Percentiles rank a stretch among this genome's conserved stretches.
These are phyloP conservation scores for Entamoeba histolytica DNA, from an alignment of 208 protist species.

Conservation along the genomic window DNA sequence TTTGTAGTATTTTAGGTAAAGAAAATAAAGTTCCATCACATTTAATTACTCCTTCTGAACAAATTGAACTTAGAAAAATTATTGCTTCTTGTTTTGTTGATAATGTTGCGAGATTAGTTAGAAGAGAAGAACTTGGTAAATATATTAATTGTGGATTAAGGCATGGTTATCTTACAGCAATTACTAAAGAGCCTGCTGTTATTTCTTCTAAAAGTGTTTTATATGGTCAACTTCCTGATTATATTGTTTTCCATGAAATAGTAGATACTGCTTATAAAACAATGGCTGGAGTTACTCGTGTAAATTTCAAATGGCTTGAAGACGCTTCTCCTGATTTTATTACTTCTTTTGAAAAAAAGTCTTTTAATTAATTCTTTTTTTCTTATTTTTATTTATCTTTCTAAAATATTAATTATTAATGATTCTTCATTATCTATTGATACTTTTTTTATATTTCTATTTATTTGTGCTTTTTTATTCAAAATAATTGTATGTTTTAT, in stretches of 20 bases:
- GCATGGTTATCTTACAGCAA: not conserved
- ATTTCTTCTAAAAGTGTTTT: not conserved
- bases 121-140: not conserved
- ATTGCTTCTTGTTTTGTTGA: not conserved
- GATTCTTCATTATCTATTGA: too few relatives aligned
- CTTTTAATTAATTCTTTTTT: too few relatives aligned
- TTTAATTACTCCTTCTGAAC: not conserved
- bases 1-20: not conserved
- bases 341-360: not conserved
- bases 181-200: not conserved
- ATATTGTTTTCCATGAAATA: not conserved
- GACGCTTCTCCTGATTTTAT: not conserved
- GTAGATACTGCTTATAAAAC: not conserved
- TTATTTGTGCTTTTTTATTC: too few relatives aligned
- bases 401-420: too few relatives aligned
- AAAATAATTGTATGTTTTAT: too few relatives aligned
- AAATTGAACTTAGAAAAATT: not conserved
- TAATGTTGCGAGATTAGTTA: not conserved
- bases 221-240: not conserved
- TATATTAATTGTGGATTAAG: not conserved
- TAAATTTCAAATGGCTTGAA: not conserved
- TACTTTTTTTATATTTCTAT: too few relatives aligned
- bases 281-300: not conserved
- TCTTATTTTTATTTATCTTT: too few relatives aligned
- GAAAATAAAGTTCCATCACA: not conserved